Evolutionary conservation across 2,329 filamentous ascomycete species (phyloP).

Genomic region (Thermothelomyces thermophilus): DNA sequence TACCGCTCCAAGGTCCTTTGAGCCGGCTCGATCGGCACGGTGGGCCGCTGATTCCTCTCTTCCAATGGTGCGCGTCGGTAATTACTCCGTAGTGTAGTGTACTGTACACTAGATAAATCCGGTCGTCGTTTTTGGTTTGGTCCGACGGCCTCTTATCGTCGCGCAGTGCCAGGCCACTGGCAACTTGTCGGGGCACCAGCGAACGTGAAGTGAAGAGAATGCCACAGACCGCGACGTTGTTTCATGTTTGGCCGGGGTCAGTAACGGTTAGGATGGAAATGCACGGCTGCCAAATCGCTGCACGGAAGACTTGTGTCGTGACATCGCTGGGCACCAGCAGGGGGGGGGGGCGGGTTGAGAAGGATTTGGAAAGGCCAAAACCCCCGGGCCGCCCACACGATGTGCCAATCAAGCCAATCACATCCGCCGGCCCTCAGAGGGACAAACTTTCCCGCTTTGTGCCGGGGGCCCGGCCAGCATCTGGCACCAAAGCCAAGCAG

Average conservation of each 20-base stretch:
- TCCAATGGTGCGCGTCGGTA: not conserved
- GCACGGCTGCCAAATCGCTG: constrained; percentile 4
- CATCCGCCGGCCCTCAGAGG: not conserved
- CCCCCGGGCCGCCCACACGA: not conserved
- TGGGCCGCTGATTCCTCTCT: not conserved
- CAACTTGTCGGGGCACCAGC: not conserved
- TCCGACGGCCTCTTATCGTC: not conserved
- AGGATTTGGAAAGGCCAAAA: not conserved
- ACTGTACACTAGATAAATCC: not conserved
- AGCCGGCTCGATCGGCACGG: not conserved
- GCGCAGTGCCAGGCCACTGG: not conserved
- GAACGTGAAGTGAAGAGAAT: not conserved
- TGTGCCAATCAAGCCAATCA: constrained; percentile 5
- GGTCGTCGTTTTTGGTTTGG: not conserved
- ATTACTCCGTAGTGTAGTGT: not conserved
- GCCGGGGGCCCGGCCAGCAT: not conserved
- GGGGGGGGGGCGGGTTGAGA: not conserved
- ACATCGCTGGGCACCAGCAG: not conserved
- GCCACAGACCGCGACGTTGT: not conserved
- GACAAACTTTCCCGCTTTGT: constrained; percentile 1
- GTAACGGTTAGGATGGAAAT: not conserved
- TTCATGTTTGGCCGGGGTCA: not conserved
- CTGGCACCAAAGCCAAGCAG: not conserved
- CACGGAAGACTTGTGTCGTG: too few species aligned
- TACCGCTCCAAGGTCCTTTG: not conserved